Conservation (phyloP, 2,329 filamentous ascomycete genomes). For the Fusarium anthophilum region DNA sequence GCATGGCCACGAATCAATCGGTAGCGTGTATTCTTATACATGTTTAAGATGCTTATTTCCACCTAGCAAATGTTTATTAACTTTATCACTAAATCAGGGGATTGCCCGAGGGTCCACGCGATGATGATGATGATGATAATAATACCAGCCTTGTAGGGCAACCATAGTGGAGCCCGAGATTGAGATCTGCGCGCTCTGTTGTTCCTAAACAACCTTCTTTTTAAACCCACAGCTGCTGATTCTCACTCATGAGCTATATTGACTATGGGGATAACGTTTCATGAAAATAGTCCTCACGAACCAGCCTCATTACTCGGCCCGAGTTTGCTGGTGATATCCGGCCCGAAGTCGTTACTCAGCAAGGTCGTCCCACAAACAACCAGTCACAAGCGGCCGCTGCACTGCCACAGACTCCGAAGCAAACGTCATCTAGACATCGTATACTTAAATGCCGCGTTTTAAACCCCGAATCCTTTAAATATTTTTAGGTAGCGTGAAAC, state of each 20-base stretch:
- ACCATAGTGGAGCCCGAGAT: not conserved
- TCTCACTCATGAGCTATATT: accelerated
- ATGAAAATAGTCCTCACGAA: accelerated
- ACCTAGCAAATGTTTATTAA: accelerated
- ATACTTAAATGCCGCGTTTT: not conserved
- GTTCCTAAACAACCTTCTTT: no score
- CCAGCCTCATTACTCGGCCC: not conserved
- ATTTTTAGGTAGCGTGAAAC: not conserved
- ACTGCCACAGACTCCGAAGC: not conserved
- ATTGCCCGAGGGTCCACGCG: not conserved
- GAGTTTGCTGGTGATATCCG: not conserved
- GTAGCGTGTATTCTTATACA: accelerated
- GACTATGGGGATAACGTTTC: no score
- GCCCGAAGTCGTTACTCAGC: not conserved
- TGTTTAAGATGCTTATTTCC: accelerated
- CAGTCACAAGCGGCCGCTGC: not conserved
- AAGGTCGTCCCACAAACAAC: not conserved
- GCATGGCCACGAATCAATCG: not conserved
- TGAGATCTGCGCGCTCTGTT: not conserved
- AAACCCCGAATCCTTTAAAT: not conserved
- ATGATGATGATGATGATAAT: no score
- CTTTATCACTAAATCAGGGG: accelerated
- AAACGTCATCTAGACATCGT: not conserved
- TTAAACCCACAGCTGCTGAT: no score
- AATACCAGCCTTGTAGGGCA: not conserved